Percentiles rank a stretch among this genome's conserved stretches.
These are phyloP conservation scores for Ophiocordyceps sinensis DNA, from an alignment of 2,329 filamentous ascomycete genomes.

Conservation along the genomic window DNA sequence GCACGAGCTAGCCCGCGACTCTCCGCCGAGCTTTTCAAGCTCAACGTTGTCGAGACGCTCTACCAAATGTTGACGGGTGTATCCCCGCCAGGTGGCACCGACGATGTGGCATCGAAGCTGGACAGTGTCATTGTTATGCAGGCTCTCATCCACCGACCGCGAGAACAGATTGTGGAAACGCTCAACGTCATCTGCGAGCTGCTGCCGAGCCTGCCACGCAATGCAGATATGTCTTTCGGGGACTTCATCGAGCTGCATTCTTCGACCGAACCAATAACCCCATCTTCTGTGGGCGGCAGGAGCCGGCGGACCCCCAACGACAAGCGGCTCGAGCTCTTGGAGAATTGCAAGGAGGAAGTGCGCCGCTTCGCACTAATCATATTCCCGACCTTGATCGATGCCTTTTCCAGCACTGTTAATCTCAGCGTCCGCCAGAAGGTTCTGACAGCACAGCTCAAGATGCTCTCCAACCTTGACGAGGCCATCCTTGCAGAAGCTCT, in stretches of 20 bases:
- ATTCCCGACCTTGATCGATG: constrained; percentile 88
- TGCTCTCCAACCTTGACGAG: constrained; percentile 88
- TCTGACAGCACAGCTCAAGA: constrained; percentile 88
- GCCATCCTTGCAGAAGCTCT: constrained; percentile 74
- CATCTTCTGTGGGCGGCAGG: constrained; percentile 18
- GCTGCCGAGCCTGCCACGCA: constrained; percentile 57
- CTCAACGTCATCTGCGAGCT: constrained; percentile 95
- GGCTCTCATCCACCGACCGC: constrained; percentile 84
- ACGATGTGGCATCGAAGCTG: constrained; percentile 71
- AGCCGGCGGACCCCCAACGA: constrained; percentile 46
- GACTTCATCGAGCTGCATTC: constrained; percentile 29
- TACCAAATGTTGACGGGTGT: constrained; percentile 96
- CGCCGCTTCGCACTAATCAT: constrained; percentile 87
- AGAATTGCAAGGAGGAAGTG: constrained; percentile 73
- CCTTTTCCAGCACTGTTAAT: constrained; percentile 96
- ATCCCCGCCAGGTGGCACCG: constrained; percentile 67
- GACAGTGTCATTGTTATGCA: constrained; percentile 99
- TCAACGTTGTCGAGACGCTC: constrained; percentile 92
- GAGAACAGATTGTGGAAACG: constrained; percentile 93
- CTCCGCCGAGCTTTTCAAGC: constrained; percentile 82
- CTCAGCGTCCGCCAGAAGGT: constrained; percentile 90
- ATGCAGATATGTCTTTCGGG: constrained; percentile 26
- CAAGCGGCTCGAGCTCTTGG: constrained; percentile 66
- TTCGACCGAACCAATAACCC: constrained; percentile 23
- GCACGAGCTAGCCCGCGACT: constrained; percentile 77